Evolutionary conservation across 768 basidiomycete genomes (phyloP), one percentile per base, ranked within the genome.

Genomic region (Pleurotus tuber-regium): DNA sequence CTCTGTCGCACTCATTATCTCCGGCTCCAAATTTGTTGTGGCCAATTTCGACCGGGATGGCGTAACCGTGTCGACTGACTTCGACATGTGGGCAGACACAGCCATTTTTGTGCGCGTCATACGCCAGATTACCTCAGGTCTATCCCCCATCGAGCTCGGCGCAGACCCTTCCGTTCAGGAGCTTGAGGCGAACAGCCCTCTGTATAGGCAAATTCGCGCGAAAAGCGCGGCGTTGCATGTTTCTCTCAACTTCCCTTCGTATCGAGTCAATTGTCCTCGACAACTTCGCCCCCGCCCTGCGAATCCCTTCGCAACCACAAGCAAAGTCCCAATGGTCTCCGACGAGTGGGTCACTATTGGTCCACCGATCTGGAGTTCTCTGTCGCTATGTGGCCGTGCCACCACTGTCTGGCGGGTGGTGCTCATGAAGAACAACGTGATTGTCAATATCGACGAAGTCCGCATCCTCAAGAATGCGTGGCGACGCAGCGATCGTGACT

Each of bases 31-130:
- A 12, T 69, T 69, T 46, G 60, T 53, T 28, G 65, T 70, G 36
- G 64, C 54, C 5, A 63, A 65, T 33, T 67, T 65, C 43, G 67
- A 68, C 43, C 63, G 65, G 24, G 61, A 49, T n/a, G 68, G 68
- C 10, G 61, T 63, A 23, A 30, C 44, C 2, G 52, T 65, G 44
- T 68, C 65, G 18, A 55, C 58, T 12, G 48, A 46, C 23, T 54
- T 51, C 28, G 54, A 66, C 48, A 66, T 68, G 54, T 59, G 42
- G 43, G 21, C 24, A 6, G 53, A 66, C 42, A 50, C 51, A 2
- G 35, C 52, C 10, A 55, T 52, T 3, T 61, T 68, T 46, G 55
- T 68, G 38, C 55, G 56, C 21, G 62, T 64, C 43, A 51, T 67
- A 26, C 62, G 64, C n/a, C 28, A 52, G 30, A 33, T 63, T 47